Evolutionary conservation across 805 yeast species (phyloP).

Genomic region (Pichia scutulata): DNA sequence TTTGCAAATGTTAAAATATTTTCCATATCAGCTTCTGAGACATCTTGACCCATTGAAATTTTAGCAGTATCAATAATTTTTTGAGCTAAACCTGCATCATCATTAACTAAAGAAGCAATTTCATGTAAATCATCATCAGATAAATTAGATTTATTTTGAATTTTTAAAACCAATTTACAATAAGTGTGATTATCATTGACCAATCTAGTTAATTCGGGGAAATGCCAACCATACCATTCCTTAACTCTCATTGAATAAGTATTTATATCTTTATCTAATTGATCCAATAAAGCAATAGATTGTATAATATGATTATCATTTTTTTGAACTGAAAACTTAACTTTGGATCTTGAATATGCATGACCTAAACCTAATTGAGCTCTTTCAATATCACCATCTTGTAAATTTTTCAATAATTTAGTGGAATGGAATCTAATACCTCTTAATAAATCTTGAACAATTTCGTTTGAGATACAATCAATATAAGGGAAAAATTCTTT

Average conservation of each 20-base stretch:
- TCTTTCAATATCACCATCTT: constrained; percentile 92
- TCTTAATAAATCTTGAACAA: constrained; percentile 90
- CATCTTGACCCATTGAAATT: constrained; percentile 98
- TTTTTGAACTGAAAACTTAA: constrained; percentile 96
- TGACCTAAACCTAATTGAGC: constrained; percentile 99
- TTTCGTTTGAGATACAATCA: constrained; percentile 85
- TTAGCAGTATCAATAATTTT: constrained; percentile 89
- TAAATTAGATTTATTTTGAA: constrained; percentile 80
- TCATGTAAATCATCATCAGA: constrained; percentile 81
- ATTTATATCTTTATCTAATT: constrained; percentile 96
- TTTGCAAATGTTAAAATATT: constrained; percentile 87
- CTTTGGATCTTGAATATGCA: constrained; percentile 98
- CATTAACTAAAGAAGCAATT: constrained; percentile 81
- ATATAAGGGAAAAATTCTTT: constrained; percentile 84
- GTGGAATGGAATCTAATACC: constrained; percentile 88
- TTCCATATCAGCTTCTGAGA: constrained; percentile 89
- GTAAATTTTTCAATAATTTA: constrained; percentile 84
- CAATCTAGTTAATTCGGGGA: constrained; percentile 92
- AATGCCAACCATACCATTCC: constrained; percentile 99
- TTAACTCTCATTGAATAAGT: constrained; percentile 95
- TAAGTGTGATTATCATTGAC: constrained; percentile 83
- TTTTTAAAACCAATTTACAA: constrained; percentile 74
- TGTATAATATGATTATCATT: constrained; percentile 98
- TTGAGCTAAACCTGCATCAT: constrained; percentile 89
- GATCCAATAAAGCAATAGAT: constrained; percentile 95